phyloP scores from a whole-genome alignment of 2,329 filamentous ascomycete genomes.

The Colletotrichum higginsianum region DNA sequence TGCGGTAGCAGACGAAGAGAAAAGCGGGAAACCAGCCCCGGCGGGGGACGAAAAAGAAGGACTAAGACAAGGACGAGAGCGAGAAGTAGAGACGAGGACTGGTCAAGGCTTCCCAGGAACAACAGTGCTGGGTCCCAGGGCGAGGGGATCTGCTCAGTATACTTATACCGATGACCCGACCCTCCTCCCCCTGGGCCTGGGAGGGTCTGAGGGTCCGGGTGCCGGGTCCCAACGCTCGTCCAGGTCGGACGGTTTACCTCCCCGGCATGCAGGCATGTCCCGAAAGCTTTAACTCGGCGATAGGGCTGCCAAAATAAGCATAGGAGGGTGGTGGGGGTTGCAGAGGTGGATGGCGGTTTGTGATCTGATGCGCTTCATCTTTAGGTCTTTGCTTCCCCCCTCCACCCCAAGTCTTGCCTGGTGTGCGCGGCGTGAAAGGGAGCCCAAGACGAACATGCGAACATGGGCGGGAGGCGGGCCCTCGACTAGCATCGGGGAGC shows the following conservation, averaged over 20 bases:
- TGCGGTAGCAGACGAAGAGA: conserved; percentile 17
- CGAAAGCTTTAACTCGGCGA: neutral
- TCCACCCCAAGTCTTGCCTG: too few relatives aligned
- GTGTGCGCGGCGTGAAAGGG: neutral
- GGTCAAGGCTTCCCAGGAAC: conserved; percentile 20
- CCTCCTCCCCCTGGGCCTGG: neutral
- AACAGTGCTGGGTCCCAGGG: neutral
- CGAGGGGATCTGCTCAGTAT: conserved; percentile 22
- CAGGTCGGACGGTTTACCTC: conserved; percentile 26
- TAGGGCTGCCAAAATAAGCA: conserved; percentile 35
- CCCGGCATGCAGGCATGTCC: neutral
- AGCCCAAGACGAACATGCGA: neutral
- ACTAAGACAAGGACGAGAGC: conserved; percentile 13
- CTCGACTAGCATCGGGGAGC: conserved; percentile 4
- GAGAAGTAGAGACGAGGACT: conserved; percentile 11
- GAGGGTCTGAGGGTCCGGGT: conserved; percentile 21
- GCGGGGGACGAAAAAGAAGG: neutral
- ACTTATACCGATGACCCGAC: conserved; percentile 40
- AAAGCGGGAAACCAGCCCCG: conserved; percentile 25
- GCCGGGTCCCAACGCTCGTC: conserved; percentile 21
- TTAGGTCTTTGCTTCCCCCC: neutral
- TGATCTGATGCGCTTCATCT: conserved; percentile 21
- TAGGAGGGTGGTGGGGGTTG: neutral
- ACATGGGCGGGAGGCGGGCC: neutral
- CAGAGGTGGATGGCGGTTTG: conserved; percentile 11